Conservation (phyloP, 805 yeast species). For the Saccharomycopsis capsularis region DNA sequence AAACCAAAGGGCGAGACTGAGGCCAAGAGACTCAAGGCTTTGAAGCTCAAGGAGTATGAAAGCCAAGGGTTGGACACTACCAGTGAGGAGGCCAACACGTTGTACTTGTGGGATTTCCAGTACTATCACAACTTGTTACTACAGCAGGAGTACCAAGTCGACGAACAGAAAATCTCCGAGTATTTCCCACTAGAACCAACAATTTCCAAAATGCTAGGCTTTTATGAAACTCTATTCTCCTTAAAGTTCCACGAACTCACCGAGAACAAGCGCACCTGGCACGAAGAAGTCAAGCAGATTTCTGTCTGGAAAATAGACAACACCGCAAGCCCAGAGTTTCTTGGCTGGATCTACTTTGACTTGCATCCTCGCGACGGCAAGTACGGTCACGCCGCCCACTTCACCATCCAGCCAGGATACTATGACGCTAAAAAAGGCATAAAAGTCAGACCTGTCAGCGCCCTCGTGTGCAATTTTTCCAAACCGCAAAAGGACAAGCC, state of each 20-base stretch:
- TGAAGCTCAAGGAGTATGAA: slow-evolving; percentile 42
- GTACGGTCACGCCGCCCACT: slow-evolving; percentile 83
- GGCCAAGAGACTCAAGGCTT: slow-evolving; percentile 35
- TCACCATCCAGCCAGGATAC: slow-evolving; percentile 57
- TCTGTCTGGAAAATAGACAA: slow-evolving; percentile 62
- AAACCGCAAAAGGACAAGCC: slow-evolving; percentile 66
- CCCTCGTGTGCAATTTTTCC: slow-evolving; percentile 78
- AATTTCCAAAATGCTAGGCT: slow-evolving; percentile 56
- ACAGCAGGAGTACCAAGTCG: slow-evolving; percentile 64
- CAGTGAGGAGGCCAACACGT: slow-evolving; percentile 29
- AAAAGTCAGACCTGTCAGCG: slow-evolving; percentile 61
- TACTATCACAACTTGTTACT: slow-evolving; percentile 59
- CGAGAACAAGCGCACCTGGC: slow-evolving; percentile 57
- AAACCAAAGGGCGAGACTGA: slow-evolving; percentile 55
- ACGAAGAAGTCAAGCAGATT: slow-evolving; percentile 65
- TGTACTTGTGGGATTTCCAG: slow-evolving; percentile 67
- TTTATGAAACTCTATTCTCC: slow-evolving; percentile 63
- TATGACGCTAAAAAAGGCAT: slow-evolving; percentile 37
- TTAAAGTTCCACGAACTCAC: slow-evolving; percentile 53
- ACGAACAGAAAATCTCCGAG: slow-evolving; percentile 62
- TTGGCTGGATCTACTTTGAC: slow-evolving; percentile 75
- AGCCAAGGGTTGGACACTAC: slow-evolving; percentile 36
- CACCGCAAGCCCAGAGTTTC: slow-evolving; percentile 44
- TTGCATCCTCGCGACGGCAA: slow-evolving; percentile 83
- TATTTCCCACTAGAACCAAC: slow-evolving; percentile 70